These are phyloP conservation scores for Rhodotorula diobovata DNA, from an alignment of 768 basidiomycete genomes.

Conservation along the genomic window DNA sequence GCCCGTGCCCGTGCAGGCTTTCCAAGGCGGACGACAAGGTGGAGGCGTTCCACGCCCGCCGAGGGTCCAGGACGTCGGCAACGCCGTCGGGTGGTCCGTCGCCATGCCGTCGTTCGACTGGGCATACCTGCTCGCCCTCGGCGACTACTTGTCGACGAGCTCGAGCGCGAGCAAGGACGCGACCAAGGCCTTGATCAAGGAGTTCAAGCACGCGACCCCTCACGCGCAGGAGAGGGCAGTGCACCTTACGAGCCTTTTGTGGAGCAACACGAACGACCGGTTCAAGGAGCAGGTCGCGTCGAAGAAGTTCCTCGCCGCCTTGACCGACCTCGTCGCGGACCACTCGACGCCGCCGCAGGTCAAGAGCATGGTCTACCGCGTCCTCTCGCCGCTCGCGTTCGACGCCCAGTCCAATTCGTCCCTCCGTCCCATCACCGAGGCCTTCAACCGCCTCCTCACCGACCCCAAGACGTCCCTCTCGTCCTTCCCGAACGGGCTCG, in stretches of 20 bases:
- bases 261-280: constrained; percentile 27
- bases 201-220: constrained; percentile 38
- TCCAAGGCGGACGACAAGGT: too few relatives aligned
- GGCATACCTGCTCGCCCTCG: constrained; percentile 21
- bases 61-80: constrained; percentile 10
- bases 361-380: constrained; percentile 32
- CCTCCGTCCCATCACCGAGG: neutral
- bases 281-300: constrained; percentile 38
- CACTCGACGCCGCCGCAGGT: constrained; percentile 28
- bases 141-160: constrained; percentile 20
- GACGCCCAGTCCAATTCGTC: constrained; percentile 10
- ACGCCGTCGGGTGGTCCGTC: constrained; percentile 33
- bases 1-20: neutral
- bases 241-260: constrained; percentile 18
- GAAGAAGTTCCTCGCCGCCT: constrained; percentile 38
- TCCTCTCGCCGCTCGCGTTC: constrained; percentile 32
- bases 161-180: constrained; percentile 17
- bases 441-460: neutral
- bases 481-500: neutral
- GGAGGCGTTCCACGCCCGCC: constrained; percentile 11
- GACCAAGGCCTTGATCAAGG: constrained; percentile 35
- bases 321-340: constrained; percentile 15
- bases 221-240: constrained; percentile 20
- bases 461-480: neutral
- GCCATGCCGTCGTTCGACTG: constrained; percentile 31